Percentiles rank a stretch among this genome's conserved stretches.
These are phyloP conservation scores for Schizochytrium sp. DNA, from an alignment of 108 stramenopile genomes.

Conservation along the genomic window DNA sequence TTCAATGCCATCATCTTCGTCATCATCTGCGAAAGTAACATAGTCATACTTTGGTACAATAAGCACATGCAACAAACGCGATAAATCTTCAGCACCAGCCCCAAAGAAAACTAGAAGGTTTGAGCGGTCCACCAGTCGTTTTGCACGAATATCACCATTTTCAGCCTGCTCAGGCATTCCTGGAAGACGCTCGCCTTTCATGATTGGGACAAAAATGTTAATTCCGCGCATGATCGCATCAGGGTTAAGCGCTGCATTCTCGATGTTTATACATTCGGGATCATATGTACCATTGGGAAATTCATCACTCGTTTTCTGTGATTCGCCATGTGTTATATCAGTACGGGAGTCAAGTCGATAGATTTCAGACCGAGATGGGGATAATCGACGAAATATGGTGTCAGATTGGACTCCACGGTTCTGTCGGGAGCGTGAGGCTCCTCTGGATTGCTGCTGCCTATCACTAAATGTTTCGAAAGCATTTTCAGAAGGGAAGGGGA, in stretches of 20 bases:
- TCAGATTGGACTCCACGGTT: no score
- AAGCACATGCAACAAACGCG: background rate
- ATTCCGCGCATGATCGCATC: background rate
- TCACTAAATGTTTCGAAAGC: no score
- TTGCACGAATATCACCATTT: background rate
- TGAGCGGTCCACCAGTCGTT: background rate
- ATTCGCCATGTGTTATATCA: background rate
- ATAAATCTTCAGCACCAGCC: background rate
- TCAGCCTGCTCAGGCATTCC: background rate
- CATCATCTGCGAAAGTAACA: background rate
- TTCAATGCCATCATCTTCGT: background rate
- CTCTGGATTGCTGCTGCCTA: no score
- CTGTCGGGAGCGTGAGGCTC: no score
- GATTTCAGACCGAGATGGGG: no score
- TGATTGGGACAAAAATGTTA: background rate
- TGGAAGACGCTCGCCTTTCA: background rate
- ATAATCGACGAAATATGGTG: no score
- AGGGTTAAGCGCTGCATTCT: background rate
- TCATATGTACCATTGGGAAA: background rate
- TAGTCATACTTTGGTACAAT: background rate
- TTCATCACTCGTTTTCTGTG: background rate
- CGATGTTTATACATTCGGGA: background rate
- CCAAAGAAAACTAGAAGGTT: background rate
- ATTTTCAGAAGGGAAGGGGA: no score
- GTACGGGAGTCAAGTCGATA: background rate